Evolutionary conservation across 139 green algal genomes (phyloP), one percentile per base, ranked within the genome.

Genomic region (Coccomyxa sp.): DNA sequence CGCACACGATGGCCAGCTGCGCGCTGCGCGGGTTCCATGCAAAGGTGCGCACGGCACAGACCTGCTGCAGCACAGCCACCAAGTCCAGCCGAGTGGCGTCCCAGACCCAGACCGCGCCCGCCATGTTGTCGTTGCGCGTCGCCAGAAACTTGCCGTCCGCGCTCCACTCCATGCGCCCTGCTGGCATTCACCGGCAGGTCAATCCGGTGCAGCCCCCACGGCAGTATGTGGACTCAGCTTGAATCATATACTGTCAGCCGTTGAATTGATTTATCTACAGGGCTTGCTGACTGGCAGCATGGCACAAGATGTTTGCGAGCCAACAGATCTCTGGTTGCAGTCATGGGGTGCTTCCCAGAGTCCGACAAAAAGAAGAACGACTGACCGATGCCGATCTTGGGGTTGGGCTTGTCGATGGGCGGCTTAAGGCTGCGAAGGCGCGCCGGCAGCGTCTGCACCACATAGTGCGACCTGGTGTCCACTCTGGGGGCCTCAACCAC

Each of bases 31-130:
- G 91, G 25, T 89, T 83, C 95, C 95, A 98, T 14, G 79, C 71
- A 10, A 91, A 28, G 18, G 79, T 81, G 10, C 80, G 83, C 10
- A 98, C 86, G 0, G 81, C 51, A 14, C 83, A 66, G 21, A 77
- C 32, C 75, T 97, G 95, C 81, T 93, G 25, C 77, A 98, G 87
- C 80, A 97, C 83, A 13, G 91, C 82, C 0, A 84, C 83, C 60
- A 98, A 88, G 78, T 90, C 86, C 63, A 95, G 88, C 30, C 75
- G 79, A 13, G 25, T 59, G 32, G 93, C 86, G 83, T 95, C 89
- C 95, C 95, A 98, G 17, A 98, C 79, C 95, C 95, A 98, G 68
- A 95, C 85, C 13, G 83, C 84, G 13, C 51, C 77, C 1, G 90
- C 86, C 90, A 90, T 89, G 87, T 92, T 94, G 60, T 96, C 95